Percentiles rank a stretch among this genome's conserved stretches.
Evolutionary conservation across 768 basidiomycete genomes (phyloP).

Genomic region (Mycena belliarum): DNA sequence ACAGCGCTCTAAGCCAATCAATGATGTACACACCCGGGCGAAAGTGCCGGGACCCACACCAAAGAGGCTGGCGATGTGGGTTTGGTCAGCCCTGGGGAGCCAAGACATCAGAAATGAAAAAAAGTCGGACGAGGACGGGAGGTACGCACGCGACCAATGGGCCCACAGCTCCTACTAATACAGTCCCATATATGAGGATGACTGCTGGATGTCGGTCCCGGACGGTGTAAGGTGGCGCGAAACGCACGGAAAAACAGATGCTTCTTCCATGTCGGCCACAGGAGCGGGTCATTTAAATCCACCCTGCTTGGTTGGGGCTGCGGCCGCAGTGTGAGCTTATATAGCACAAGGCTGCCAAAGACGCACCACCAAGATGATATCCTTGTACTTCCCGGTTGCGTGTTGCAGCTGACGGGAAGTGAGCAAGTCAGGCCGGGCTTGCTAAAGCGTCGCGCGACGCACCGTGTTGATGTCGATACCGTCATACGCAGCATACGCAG

Average conservation of each 20-base stretch:
- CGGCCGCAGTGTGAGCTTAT: background rate
- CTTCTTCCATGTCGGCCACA: conserved; percentile 16
- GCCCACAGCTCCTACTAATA: conserved; percentile 7
- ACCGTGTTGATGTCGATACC: conserved; percentile 10
- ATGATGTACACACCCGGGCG: background rate
- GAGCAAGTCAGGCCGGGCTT: background rate
- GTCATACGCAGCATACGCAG: conserved; percentile 8
- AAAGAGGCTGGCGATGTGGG: background rate
- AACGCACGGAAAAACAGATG: conserved; percentile 14
- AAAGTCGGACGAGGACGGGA: no score
- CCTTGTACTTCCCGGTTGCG: conserved; percentile 8
- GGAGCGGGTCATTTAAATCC: conserved; percentile 10
- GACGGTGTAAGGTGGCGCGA: background rate
- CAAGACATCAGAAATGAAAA: background rate
- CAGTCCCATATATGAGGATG: conserved; percentile 8
- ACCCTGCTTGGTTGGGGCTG: conserved; percentile 11
- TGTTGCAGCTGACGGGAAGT: conserved; percentile 5
- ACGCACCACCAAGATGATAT: conserved; percentile 14
- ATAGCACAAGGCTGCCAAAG: background rate
- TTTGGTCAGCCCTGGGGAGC: conserved; percentile 1
- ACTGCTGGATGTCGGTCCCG: background rate
- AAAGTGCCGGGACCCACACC: background rate
- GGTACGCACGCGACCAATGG: conserved; percentile 9
- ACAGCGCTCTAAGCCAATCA: no score
- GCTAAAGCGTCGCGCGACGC: background rate